Conservation (phyloP, 495 filamentous ascomycete genomes). For the Lasiosphaeriaceae sp. region DNA sequence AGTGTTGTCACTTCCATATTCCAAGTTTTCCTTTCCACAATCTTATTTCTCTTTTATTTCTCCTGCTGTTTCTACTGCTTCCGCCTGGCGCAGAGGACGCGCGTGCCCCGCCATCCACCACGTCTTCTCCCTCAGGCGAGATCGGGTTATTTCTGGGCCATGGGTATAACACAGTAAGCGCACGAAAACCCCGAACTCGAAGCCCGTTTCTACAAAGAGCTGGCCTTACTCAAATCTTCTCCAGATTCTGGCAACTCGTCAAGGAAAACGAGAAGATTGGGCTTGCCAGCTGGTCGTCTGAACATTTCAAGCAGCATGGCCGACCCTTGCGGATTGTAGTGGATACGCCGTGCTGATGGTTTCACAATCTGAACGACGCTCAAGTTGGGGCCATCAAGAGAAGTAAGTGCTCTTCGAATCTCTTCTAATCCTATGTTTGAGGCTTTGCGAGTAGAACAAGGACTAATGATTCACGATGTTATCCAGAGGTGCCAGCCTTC, state of each 20-base stretch:
- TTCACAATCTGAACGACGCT: not conserved
- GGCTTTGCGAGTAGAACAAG: not conserved
- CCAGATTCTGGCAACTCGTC: not conserved
- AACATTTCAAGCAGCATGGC: not conserved
- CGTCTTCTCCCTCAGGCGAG: too few species aligned
- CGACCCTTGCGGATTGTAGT: not conserved
- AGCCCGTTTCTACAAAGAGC: too few species aligned
- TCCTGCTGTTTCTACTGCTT: too few species aligned
- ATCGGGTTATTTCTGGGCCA: too few species aligned
- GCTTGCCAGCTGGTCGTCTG: slow-evolving; percentile 1
- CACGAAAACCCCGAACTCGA: too few species aligned
- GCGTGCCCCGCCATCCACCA: too few species aligned
- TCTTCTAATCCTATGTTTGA: not conserved
- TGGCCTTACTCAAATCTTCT: not conserved
- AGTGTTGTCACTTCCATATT: too few species aligned
- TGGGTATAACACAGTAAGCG: too few species aligned
- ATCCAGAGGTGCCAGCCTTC: not conserved
- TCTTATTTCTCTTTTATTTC: too few species aligned
- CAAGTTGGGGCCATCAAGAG: not conserved
- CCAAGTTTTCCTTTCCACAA: too few species aligned
- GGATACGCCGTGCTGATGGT: not conserved
- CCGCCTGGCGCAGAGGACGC: too few species aligned
- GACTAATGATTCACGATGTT: not conserved
- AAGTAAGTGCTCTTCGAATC: not conserved
- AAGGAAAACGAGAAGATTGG: not conserved